Evolutionary conservation across 768 basidiomycete genomes (phyloP).

Genomic region (Pholiota molesta): DNA sequence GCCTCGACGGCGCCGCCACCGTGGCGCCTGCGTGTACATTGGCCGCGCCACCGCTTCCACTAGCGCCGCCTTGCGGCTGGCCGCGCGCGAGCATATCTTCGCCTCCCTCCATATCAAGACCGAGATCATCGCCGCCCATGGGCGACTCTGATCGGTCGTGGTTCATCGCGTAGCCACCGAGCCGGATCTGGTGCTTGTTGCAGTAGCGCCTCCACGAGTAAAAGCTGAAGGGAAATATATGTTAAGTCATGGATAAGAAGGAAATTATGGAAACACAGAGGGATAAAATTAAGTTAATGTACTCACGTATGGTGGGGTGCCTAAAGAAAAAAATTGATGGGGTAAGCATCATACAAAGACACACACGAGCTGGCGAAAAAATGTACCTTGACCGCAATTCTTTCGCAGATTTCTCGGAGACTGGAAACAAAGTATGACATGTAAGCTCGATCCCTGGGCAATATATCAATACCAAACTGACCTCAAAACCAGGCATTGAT

Average conservation of each 20-base stretch:
- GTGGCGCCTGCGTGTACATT: neutral
- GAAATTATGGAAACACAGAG: no score
- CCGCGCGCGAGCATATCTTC: constrained; percentile 2
- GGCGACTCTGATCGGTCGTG: constrained; percentile 51
- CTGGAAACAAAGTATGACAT: constrained; percentile 29
- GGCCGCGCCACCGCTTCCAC: neutral
- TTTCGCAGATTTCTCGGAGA: constrained; percentile 84
- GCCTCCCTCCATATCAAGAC: constrained; percentile 45
- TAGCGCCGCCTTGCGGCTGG: neutral
- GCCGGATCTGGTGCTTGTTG: constrained; percentile 91
- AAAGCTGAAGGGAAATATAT: constrained; percentile 50
- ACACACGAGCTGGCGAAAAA: neutral
- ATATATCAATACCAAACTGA: constrained; percentile 26
- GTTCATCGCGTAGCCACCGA: constrained; percentile 84
- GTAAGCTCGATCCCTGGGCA: neutral
- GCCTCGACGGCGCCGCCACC: constrained; percentile 11
- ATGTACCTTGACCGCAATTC: constrained; percentile 77
- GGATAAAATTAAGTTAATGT: no score
- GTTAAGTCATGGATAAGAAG: neutral
- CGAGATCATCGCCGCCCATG: constrained; percentile 45
- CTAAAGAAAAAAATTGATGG: constrained; percentile 34
- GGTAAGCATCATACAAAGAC: neutral
- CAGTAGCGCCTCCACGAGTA: constrained; percentile 93
- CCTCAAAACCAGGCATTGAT: constrained; percentile 84
- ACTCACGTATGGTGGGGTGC: constrained; percentile 88